Base-by-base conservation (phyloP, 352 stramenopile species). In the Globisporangium ultimum region DNA sequence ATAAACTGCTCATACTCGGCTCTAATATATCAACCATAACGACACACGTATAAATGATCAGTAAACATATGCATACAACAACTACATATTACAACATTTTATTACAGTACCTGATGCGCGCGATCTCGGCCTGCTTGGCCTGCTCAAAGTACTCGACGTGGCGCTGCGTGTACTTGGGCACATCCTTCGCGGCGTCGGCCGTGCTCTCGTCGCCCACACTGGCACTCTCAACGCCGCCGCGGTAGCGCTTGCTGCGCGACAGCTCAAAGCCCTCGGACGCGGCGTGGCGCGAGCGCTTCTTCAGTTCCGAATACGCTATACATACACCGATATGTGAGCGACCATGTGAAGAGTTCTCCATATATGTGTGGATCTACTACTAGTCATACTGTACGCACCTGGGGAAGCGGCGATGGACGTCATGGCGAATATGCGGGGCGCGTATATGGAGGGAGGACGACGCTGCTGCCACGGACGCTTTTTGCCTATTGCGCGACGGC, bases 91-190 rank as follows among this genome's bases (percentile, higher is more conserved):
- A n/a, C n/a, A n/a, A n/a, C n/a, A n/a, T n/a, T n/a, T n/a, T n/a
- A 32, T 32, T 22, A 43, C 40, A 46, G 36, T 48, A 84, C 68
- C 78, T 78, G 72, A 95, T 81, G 60, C 86, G 80, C 36, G 72
- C 74, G 43, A 91, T 81, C 55, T 93, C 86, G 34, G 81, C 80
- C 56, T 89, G 82, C 60, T 95, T 93, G 38, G 85, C 69, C 56
- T 93, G 84, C 61, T 95, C 86, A 64, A 95, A 89, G 74, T 89
- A 95, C 52, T 93, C 86, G 20, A 95, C 82, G 42, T 95, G 86
- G 34, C 86, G 78, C 60, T 95, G 86, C 51, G 80, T 89, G 70
- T 89, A 95, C 74, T 93, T 94, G 65, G 81, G 71, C 55, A 87
- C 65, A 53, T 92, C 84, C 6, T 77, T 72, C 32, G 67, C 63